Evolutionary conservation across 2,329 filamentous ascomycete genomes (phyloP).

Genomic region (Colletotrichum cereale): DNA sequence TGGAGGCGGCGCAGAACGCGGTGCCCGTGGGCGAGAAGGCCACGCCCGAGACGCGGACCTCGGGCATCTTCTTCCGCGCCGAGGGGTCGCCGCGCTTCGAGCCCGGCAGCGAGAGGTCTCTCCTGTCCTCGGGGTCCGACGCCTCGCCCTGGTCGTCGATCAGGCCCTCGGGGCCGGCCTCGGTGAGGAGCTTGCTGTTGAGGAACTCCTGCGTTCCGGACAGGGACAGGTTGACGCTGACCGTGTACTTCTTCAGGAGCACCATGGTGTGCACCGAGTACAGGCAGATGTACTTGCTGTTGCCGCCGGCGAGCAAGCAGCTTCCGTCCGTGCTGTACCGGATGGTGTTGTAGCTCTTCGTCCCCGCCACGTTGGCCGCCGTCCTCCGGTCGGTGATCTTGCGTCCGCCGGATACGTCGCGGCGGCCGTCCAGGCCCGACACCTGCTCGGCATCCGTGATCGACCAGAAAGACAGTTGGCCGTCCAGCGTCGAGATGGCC

Average conservation of each 20-base stretch:
- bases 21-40: constrained; percentile 90
- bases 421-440: constrained; percentile 86
- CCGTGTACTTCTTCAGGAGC: constrained; percentile 93
- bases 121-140: constrained; percentile 87
- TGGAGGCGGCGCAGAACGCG: constrained; percentile 93
- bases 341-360: constrained; percentile 90
- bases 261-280: constrained; percentile 96
- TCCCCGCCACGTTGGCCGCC: constrained; percentile 89
- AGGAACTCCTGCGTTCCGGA: constrained; percentile 97
- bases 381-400: constrained; percentile 89
- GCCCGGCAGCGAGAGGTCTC: constrained; percentile 84
- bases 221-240: constrained; percentile 94
- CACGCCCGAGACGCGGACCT: constrained; percentile 86
- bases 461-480: constrained; percentile 95
- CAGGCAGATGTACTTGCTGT: constrained; percentile 98
- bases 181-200: constrained; percentile 91
- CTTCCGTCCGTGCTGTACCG: constrained; percentile 93
- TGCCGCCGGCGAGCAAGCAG: constrained; percentile 90
- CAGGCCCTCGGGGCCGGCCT: constrained; percentile 86
- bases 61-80: constrained; percentile 79
- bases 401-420: constrained; percentile 93
- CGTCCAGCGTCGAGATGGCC: constrained; percentile 91
- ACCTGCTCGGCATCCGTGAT: constrained; percentile 89
- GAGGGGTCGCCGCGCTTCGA: constrained; percentile 90
- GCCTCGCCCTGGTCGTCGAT: constrained; percentile 90